These are phyloP conservation scores for Gossypium longicalyx DNA, from an alignment of 345 rosid genomes.

Conservation along the genomic window DNA sequence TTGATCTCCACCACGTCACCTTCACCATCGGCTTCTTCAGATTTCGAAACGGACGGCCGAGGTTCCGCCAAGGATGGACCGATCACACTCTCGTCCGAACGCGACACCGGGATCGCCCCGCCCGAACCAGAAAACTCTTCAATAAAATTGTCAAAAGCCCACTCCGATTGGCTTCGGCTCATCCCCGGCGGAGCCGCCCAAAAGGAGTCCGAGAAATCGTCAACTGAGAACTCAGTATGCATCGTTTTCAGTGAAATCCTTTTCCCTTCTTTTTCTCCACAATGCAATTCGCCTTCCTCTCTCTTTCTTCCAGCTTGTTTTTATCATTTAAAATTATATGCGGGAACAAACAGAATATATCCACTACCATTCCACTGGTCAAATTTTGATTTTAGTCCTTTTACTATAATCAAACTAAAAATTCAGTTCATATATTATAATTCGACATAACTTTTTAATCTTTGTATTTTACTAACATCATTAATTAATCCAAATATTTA, in stretches of 20 bases:
- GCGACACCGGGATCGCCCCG: conserved; percentile 23
- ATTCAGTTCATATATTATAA: too few species aligned
- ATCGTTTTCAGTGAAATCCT: conserved; percentile 29
- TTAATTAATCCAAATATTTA: too few species aligned
- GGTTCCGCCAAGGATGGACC: conserved; percentile 30
- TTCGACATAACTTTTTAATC: too few species aligned
- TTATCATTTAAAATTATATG: neutral
- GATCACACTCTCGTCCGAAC: conserved; percentile 26
- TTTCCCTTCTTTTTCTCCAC: neutral
- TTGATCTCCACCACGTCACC: conserved; percentile 48
- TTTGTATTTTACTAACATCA: too few species aligned
- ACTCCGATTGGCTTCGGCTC: conserved; percentile 62
- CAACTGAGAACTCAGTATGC: conserved; percentile 57
- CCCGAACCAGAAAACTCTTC: conserved; percentile 39
- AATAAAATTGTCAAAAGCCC: conserved; percentile 61
- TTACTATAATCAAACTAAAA: too few species aligned
- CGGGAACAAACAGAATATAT: neutral
- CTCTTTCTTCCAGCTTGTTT: neutral
- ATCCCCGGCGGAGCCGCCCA: conserved; percentile 50
- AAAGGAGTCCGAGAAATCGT: conserved; percentile 63
- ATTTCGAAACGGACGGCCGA: conserved; percentile 34
- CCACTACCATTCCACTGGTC: too few species aligned
- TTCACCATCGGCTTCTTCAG: conserved; percentile 31
- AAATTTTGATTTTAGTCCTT: too few species aligned
- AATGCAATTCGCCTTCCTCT: neutral